These are phyloP conservation scores for Haberlea rhodopensis DNA, from an alignment of 257 asterid species.

Conservation along the genomic window DNA sequence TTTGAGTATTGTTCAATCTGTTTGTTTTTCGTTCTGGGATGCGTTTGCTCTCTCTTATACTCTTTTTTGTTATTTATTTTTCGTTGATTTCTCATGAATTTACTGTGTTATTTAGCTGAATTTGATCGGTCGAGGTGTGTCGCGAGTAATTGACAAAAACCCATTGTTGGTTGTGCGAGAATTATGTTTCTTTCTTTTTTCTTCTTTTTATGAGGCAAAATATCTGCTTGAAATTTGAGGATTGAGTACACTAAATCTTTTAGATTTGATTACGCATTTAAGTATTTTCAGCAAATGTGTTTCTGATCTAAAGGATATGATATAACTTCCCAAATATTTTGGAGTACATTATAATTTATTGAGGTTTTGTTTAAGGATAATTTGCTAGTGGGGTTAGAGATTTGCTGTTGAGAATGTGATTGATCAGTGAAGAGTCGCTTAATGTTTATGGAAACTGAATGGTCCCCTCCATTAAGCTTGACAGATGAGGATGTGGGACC, in stretches of 20 bases:
- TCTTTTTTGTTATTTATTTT: conserved; percentile 2
- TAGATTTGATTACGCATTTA: conserved; percentile 22
- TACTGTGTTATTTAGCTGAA: conserved; percentile 27
- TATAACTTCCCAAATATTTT: conserved; percentile 26
- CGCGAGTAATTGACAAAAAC: conserved; percentile 10
- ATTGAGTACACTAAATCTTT: conserved; percentile 4
- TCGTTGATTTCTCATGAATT: conserved; percentile 24
- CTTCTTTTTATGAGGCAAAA: conserved; percentile 11
- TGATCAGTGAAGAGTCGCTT: conserved; percentile 52
- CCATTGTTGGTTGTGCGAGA: conserved; percentile 10
- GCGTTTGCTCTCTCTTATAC: conserved; percentile 17
- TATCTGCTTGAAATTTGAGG: conserved; percentile 31
- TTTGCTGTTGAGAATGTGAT: conserved; percentile 42
- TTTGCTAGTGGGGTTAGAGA: conserved; percentile 38
- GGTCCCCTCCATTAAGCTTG: conserved; percentile 85
- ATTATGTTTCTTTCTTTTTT: conserved; percentile 11
- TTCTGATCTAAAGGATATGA: conserved; percentile 22
- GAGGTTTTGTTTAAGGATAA: conserved; percentile 33
- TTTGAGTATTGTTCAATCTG: conserved; percentile 1
- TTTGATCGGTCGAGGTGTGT: conserved; percentile 36
- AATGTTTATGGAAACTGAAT: conserved; percentile 30
- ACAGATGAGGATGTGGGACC: conserved; percentile 75
- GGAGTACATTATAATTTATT: conserved; percentile 30
- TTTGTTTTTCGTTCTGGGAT: conserved; percentile 10
- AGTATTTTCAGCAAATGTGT: conserved; percentile 16